Evolutionary conservation across 2,329 filamentous ascomycete species (phyloP).

Genomic region (Ophiostoma pallidulum): DNA sequence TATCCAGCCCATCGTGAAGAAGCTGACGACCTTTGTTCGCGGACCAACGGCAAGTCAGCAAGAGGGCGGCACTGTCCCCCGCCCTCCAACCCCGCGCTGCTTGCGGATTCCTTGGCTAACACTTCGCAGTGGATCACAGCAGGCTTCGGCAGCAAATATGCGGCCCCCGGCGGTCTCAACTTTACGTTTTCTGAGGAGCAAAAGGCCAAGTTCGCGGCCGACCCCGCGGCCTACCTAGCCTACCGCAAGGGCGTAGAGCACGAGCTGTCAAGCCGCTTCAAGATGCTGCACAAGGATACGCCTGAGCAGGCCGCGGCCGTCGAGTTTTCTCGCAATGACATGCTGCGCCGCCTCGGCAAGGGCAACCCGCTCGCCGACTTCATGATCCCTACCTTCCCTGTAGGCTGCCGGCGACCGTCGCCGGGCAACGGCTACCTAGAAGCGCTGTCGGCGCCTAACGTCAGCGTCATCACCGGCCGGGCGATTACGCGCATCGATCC

Average conservation of each 20-base stretch:
- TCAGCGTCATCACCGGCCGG: slow-evolving; percentile 31
- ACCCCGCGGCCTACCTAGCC: slow-evolving; percentile 11
- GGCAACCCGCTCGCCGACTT: slow-evolving; percentile 10
- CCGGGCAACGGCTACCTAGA: slow-evolving; percentile 35
- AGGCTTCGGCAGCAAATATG: slow-evolving; percentile 46
- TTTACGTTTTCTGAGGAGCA: slow-evolving; percentile 9
- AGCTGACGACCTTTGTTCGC: slow-evolving; percentile 17
- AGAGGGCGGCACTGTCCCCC: too few relatives aligned
- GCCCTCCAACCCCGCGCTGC: slow-evolving; percentile 39
- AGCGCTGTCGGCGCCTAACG: slow-evolving; percentile 33
- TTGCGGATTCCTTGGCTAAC: slow-evolving; percentile 21
- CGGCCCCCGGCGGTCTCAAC: slow-evolving; percentile 32
- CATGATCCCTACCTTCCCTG: slow-evolving; percentile 19
- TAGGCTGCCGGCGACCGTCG: slow-evolving; percentile 33
- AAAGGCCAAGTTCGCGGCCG: slow-evolving; percentile 10
- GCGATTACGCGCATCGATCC: slow-evolving; percentile 29
- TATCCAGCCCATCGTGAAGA: slow-evolving; percentile 27
- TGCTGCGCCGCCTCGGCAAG: slow-evolving; percentile 14
- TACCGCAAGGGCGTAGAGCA: slow-evolving; percentile 17
- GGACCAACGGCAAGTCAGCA: not conserved
- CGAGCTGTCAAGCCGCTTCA: slow-evolving; percentile 13
- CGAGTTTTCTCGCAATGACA: slow-evolving; percentile 4
- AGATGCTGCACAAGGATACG: slow-evolving; percentile 13
- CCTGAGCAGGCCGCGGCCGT: slow-evolving; percentile 11
- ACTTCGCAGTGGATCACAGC: slow-evolving; percentile 47